Evolutionary conservation across 1,284 basidiomycete genomes (phyloP).

Genomic region (Ustilago trichophora): DNA sequence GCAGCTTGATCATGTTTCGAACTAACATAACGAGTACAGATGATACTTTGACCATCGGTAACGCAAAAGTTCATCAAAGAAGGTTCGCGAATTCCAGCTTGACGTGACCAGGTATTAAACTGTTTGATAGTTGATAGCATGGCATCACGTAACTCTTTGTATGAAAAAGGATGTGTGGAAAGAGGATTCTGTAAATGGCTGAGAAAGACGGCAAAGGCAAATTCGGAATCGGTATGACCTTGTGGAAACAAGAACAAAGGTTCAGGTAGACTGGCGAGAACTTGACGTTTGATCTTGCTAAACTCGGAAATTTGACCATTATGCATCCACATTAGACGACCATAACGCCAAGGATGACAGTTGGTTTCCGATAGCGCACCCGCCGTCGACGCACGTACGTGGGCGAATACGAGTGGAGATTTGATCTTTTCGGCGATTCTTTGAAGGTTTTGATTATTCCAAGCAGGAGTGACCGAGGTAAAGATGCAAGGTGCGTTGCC

Average conservation of each 20-base stretch:
- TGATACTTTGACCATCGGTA: slow-evolving; percentile 89
- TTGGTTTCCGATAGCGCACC: slow-evolving; percentile 62
- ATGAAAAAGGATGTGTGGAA: slow-evolving; percentile 31
- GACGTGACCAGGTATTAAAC: slow-evolving; percentile 55
- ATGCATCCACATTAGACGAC: slow-evolving; percentile 65
- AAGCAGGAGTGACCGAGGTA: slow-evolving; percentile 82
- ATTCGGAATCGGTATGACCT: slow-evolving; percentile 62
- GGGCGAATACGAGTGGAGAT: slow-evolving; percentile 61
- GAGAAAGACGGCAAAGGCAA: slow-evolving; percentile 60
- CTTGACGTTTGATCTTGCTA: slow-evolving; percentile 53
- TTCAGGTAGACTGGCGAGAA: slow-evolving; percentile 52
- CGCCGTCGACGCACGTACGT: slow-evolving; percentile 58
- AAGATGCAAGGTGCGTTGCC: slow-evolving; percentile 81
- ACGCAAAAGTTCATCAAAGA: slow-evolving; percentile 95
- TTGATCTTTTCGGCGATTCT: slow-evolving; percentile 64
- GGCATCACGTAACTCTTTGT: slow-evolving; percentile 49
- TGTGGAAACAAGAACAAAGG: slow-evolving; percentile 59
- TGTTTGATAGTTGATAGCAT: slow-evolving; percentile 59
- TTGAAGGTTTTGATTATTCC: slow-evolving; percentile 63
- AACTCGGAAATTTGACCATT: slow-evolving; percentile 62
- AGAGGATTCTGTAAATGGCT: slow-evolving; percentile 50
- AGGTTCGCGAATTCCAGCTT: slow-evolving; percentile 70
- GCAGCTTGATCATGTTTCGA: slow-evolving; percentile 90
- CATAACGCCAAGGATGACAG: slow-evolving; percentile 63
- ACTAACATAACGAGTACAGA: slow-evolving; percentile 93